These are phyloP conservation scores for Helotiales sp. DNA, from an alignment of 2,329 filamentous ascomycete species.

Conservation along the genomic window DNA sequence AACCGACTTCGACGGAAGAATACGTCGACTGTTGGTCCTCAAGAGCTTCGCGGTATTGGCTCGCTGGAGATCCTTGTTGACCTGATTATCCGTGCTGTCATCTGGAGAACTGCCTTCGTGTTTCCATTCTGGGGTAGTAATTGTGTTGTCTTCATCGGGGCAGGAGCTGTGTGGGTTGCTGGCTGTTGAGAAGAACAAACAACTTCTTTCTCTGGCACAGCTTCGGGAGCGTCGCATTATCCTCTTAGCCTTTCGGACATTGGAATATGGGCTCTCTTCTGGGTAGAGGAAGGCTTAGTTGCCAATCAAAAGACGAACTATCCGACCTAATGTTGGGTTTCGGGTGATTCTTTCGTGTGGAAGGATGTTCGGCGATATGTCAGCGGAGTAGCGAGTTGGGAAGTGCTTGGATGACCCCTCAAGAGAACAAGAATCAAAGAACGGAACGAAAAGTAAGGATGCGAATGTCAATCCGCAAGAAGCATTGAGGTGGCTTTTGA, in stretches of 20 bases:
- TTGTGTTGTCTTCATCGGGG: not conserved
- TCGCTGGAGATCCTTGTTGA: not conserved
- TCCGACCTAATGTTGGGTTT: conserved; percentile 10
- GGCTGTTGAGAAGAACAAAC: not conserved
- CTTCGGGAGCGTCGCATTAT: conserved; percentile 2
- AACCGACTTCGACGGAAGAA: not conserved
- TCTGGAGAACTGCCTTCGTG: not conserved
- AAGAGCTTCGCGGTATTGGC: not conserved
- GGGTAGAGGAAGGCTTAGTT: not conserved
- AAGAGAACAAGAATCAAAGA: no score
- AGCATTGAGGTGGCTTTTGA: not conserved
- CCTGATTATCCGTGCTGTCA: not conserved
- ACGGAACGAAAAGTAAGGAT: no score
- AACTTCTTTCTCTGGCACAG: not conserved
- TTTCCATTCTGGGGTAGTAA: not conserved
- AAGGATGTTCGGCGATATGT: not conserved
- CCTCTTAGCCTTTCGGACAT: conserved; percentile 1
- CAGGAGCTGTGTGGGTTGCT: not conserved
- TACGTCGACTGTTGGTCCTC: not conserved
- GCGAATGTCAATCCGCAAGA: not conserved
- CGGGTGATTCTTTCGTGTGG: conserved; percentile 9
- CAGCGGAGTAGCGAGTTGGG: no score
- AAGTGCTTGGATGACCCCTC: no score
- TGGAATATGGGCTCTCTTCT: conserved; percentile 3
- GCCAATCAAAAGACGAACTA: not conserved